Evolutionary conservation across 1,139 yeast species (phyloP), one percentile per base, ranked within the genome.

Genomic region (Zygosaccharomyces sapae): DNA sequence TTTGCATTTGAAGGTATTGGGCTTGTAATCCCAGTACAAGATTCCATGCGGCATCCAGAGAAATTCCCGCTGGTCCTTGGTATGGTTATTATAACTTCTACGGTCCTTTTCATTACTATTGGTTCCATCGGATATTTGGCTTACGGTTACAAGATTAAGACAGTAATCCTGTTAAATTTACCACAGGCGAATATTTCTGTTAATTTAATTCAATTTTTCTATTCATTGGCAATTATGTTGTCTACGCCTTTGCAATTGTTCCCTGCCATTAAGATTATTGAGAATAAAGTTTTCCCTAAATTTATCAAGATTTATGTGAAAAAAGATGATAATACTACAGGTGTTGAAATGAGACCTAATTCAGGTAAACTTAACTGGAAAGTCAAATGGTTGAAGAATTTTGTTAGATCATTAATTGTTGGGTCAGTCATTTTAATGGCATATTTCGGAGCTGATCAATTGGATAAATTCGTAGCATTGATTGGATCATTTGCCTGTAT

Each of bases 1-100:
- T 84, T 86, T 50, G 82, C 92, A 1, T 85, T 83, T 59, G 94
- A 85, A 68, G 94, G 92, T 1, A 83, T 85, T 52, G 92, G 92
- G 0, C 69, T 85, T 38, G 82, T 85, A 43, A 76, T 85, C 35
- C 94, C 92, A 0, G 83, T 85, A 29, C 88, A 85, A 59, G 79
- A 84, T 46, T 79, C 90, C 3, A 85, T 85, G 92, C 76, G 72
- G 41, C 68, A 80, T 45, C 92, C 92, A 2, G 82, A 82, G 55
- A 74, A 81, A 55, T 85, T 83, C 58, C 86, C 92, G 3, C 59
- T 72, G 55, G 89, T 85, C 2, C 67, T 85, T 42, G 71, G 73
- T 5, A 63, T 78, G 24, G 85, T 84, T 25, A 81, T 85, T 68
- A 51, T 72, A 6, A 70, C 79, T 3, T 83, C 86, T 43, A 81